A percentile compares a stretch with the other conserved stretches of the same genome.
These are phyloP conservation scores for Lecanoromycetidae sp. DNA, from an alignment of 2,329 filamentous ascomycete genomes.

Conservation along the genomic window DNA sequence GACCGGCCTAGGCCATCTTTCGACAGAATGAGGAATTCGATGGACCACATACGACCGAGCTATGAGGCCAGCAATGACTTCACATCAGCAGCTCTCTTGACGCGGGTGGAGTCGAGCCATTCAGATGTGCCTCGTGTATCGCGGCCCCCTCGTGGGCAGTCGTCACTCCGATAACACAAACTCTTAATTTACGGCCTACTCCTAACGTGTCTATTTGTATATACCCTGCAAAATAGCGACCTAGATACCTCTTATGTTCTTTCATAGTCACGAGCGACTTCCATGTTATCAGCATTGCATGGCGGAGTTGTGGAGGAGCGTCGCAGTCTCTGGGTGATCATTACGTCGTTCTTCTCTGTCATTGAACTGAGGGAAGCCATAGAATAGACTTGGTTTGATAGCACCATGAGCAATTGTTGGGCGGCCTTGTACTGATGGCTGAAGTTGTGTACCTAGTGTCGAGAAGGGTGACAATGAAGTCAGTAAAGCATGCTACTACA, in stretches of 20 bases:
- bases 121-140: conserved; percentile 25
- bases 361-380: background rate
- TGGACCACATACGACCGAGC: conserved; percentile 71
- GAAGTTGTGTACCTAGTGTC: too few species aligned
- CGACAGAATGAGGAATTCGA: conserved; percentile 72
- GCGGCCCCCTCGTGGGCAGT: conserved; percentile 14
- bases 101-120: conserved; percentile 65
- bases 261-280: conserved; percentile 12
- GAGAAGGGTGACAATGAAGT: too few species aligned
- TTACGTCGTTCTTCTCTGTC: too few species aligned
- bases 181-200: background rate
- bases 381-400: too few species aligned
- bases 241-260: conserved; percentile 10
- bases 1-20: conserved; percentile 71
- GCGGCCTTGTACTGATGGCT: too few species aligned
- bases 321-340: too few species aligned
- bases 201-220: conserved; percentile 13
- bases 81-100: conserved; percentile 75
- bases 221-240: conserved; percentile 5
- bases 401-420: too few species aligned
- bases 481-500: too few species aligned
- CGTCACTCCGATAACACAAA: conserved; percentile 15
- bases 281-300: conserved; percentile 4
- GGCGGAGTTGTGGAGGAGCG: conserved; percentile 4
- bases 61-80: conserved; percentile 86